Evolutionary conservation across 768 basidiomycete species (phyloP), one percentile per base, ranked within the genome.

Genomic region (Lentinula aciculospora): DNA sequence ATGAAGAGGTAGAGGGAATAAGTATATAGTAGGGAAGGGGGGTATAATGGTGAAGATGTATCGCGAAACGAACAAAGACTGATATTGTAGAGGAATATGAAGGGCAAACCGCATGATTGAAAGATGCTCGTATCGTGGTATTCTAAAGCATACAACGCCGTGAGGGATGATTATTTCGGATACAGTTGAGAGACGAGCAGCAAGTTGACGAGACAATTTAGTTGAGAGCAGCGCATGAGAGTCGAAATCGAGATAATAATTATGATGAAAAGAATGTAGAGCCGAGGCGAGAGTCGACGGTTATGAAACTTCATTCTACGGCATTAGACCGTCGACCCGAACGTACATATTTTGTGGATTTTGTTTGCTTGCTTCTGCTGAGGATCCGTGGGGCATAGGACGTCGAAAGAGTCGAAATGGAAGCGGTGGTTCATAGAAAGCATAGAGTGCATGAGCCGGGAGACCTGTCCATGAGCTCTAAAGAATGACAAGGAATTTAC

Each of bases 201-300:
- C 45, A 57, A 48, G 17, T 78, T 77, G 81, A 81, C 78, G 74
- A 75, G 76, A 75, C 73, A 72, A 74, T 71, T 64, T 70, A 63
- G 68, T 36, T 23, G 80, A 82, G 81, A 85, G 84, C 81, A 85
- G 84, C 81, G 81, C 81, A 79, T 68, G 62, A 72, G 72, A 53
- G 78, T 71, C 74, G 69, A 66, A 63, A 67, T 71, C 68, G 65
- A 66, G 65, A 69, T 64, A 64, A 66, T 68, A 58, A 67, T 44
- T 10, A 15, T 40, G 39, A 44, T 34, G 42, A 64, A 29, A 66
- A 60, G 17, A 45, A 19, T 60, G 59, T 60, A 51, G 65, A 63
- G 64, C 50, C 27, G 42, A 13, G 53, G 23, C 4, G 31, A 23
- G n/a, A n/a, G 34, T 25, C 32, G 32, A 17, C 51, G 32, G 17